Conservation (phyloP, 2,329 filamentous ascomycete species). For the Fusarium sulawesiense region DNA sequence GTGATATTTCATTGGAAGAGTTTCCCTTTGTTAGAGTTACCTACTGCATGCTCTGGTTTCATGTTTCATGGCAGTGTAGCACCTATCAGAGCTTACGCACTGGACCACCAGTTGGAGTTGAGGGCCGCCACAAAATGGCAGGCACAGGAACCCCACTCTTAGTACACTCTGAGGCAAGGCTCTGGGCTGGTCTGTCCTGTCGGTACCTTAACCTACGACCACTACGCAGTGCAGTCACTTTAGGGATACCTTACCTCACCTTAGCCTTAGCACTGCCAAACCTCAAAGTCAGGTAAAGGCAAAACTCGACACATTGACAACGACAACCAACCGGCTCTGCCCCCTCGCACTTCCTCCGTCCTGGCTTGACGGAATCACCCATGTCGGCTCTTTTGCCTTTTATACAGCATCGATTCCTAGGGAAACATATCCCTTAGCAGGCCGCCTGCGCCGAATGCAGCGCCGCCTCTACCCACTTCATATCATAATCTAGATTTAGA, state of each 20-base stretch:
- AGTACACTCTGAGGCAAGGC: neutral
- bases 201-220: neutral
- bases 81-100: neutral
- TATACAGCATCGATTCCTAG: constrained; percentile 51
- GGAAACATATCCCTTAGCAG: constrained; percentile 58
- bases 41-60: neutral
- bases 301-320: constrained; percentile 29
- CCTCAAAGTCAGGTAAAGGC: constrained; percentile 39
- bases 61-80: neutral
- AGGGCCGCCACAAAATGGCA: constrained; percentile 4
- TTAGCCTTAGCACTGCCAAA: constrained; percentile 29
- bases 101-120: neutral
- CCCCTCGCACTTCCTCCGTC: constrained; percentile 39
- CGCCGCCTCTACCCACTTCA: constrained; percentile 45
- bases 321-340: constrained; percentile 23
- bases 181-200: neutral
- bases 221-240: neutral
- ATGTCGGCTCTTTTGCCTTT: constrained; percentile 55
- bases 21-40: neutral
- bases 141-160: constrained; percentile 1
- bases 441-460: constrained; percentile 61
- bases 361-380: constrained; percentile 51
- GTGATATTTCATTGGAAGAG: neutral
- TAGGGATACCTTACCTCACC: constrained; percentile 9
- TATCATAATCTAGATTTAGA: constrained; percentile 32